These are phyloP conservation scores for Patellifolia procumbens DNA, from an alignment of 179 eudicot genomes.

Conservation along the genomic window DNA sequence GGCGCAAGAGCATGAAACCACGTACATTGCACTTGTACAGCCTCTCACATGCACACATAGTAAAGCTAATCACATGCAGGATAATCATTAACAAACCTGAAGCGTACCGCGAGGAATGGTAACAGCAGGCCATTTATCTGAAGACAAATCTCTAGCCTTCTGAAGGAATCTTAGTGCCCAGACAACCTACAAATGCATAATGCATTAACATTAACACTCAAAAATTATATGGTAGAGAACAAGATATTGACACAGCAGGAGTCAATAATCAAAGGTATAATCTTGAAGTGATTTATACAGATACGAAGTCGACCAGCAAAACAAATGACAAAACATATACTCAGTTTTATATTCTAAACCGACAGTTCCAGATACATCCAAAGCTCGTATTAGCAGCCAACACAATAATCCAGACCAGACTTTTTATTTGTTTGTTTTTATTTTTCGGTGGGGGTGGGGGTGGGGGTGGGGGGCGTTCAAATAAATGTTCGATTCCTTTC, in stretches of 20 bases:
- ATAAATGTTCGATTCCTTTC: neutral
- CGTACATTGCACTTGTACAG: neutral
- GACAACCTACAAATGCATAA: conserved; percentile 62
- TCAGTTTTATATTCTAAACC: neutral
- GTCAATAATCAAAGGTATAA: neutral
- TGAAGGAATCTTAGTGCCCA: conserved; percentile 82
- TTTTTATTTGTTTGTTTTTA: too few species aligned
- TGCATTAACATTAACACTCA: neutral
- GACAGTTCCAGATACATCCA: neutral
- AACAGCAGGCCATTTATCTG: conserved; percentile 69
- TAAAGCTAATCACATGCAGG: conserved; percentile 8
- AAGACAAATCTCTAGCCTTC: conserved; percentile 60
- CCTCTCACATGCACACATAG: neutral
- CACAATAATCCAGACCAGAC: too few species aligned
- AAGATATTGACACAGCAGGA: neutral
- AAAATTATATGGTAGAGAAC: neutral
- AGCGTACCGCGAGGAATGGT: conserved; percentile 94
- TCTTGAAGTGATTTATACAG: neutral
- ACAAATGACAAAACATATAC: neutral
- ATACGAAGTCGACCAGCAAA: neutral
- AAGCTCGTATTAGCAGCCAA: neutral
- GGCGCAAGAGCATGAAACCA: neutral
- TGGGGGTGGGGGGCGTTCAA: too few species aligned
- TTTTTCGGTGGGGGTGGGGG: too few species aligned
- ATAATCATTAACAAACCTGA: conserved; percentile 68